Conservation (phyloP, 2,329 filamentous ascomycete genomes). For the Pseudogymnoascus sp. region DNA sequence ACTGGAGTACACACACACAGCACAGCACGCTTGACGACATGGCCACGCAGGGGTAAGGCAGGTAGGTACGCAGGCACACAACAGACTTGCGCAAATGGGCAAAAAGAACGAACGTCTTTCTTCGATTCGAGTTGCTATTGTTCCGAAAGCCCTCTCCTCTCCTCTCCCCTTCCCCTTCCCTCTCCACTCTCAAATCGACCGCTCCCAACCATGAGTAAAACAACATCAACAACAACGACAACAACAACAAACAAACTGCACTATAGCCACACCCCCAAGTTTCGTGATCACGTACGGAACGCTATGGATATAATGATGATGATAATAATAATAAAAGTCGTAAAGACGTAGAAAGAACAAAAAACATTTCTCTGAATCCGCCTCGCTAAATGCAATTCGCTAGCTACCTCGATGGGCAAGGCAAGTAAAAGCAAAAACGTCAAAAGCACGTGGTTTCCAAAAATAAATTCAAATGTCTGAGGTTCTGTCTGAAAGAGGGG, state of each 20-base stretch:
- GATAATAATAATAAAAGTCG: neutral
- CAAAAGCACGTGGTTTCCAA: constrained; percentile 1
- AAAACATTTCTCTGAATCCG: neutral
- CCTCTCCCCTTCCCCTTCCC: neutral
- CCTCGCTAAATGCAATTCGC: constrained; percentile 4
- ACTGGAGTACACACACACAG: neutral
- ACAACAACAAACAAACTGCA: neutral
- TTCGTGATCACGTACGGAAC: neutral
- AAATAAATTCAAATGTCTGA: neutral
- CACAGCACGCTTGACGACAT: neutral
- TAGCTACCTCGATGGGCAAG: neutral
- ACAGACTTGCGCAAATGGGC: neutral
- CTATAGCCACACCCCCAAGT: neutral
- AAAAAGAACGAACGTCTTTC: too few relatives aligned
- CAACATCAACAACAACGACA: neutral
- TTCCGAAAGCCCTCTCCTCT: neutral
- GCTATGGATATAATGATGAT: constrained; percentile 6
- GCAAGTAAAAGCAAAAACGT: neutral
- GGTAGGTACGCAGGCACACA: neutral
- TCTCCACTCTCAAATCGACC: neutral
- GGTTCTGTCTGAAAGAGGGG: neutral
- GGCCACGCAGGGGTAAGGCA: neutral
- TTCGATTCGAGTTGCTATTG: neutral
- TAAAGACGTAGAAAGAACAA: too few relatives aligned
- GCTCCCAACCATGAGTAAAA: constrained; percentile 3